Percentiles rank a stretch among this genome's conserved stretches.
Evolutionary conservation across 2,329 filamentous ascomycete genomes (phyloP).

Genomic region (Colletotrichum gloeosporioides): DNA sequence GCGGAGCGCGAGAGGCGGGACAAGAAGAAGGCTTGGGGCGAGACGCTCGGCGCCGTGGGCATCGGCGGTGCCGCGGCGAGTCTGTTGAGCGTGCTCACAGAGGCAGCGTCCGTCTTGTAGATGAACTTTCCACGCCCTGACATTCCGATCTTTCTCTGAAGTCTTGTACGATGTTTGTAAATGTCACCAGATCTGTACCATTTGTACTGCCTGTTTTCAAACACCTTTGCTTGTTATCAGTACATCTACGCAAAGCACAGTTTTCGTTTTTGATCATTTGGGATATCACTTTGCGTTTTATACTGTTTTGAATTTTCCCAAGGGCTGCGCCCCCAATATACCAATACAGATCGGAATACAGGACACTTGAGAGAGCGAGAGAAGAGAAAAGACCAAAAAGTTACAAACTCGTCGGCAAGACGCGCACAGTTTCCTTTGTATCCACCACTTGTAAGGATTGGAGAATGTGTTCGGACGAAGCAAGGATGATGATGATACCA

Average conservation of each 20-base stretch:
- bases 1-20: conserved; percentile 33
- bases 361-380: background rate
- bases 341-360: conserved; percentile 1
- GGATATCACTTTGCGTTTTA: background rate
- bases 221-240: background rate
- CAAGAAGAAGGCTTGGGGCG: conserved; percentile 54
- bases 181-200: background rate
- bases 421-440: background rate
- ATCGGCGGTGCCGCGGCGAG: conserved; percentile 67
- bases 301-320: background rate
- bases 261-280: background rate
- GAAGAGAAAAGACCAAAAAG: background rate
- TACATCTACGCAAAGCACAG: background rate
- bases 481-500: background rate
- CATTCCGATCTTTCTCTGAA: background rate
- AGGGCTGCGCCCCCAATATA: conserved; percentile 8
- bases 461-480: background rate
- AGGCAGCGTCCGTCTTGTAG: conserved; percentile 51
- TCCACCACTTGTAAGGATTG: background rate
- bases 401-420: background rate
- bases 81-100: conserved; percentile 61
- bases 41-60: conserved; percentile 62
- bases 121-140: background rate
- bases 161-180: background rate
- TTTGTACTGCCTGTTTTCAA: background rate